Conservation (phyloP, 495 filamentous ascomycete species). For the Aspergillus affinis region DNA sequence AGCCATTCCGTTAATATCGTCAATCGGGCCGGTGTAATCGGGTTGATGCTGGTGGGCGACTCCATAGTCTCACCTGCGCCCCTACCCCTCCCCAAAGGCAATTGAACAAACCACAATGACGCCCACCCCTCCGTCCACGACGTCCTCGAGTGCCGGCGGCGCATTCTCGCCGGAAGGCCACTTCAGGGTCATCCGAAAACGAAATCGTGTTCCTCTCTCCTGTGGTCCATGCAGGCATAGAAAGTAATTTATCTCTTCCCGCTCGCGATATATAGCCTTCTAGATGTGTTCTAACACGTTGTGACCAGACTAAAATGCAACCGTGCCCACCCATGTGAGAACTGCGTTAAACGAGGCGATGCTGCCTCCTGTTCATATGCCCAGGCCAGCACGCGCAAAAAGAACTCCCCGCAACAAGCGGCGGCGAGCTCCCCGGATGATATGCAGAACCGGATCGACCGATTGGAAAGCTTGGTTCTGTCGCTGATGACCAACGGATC, state of each 20-base stretch:
- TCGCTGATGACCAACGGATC: constrained; percentile 92
- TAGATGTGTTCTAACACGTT: constrained; percentile 33
- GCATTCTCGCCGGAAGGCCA: constrained; percentile 81
- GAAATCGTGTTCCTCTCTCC: constrained; percentile 91
- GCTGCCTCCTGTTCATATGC: constrained; percentile 88
- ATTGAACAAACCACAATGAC: constrained; percentile 54
- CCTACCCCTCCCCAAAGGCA: neutral
- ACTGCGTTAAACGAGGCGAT: constrained; percentile 88
- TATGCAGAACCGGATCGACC: constrained; percentile 99
- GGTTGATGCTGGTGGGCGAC: neutral
- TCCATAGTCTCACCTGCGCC: neutral
- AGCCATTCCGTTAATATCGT: neutral
- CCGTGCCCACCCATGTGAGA: constrained; percentile 87
- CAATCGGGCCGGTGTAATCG: neutral
- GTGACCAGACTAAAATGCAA: constrained; percentile 82
- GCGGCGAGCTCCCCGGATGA: constrained; percentile 75
- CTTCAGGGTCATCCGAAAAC: constrained; percentile 86
- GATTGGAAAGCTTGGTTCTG: constrained; percentile 89
- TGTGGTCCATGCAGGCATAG: constrained; percentile 91
- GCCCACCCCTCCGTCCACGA: constrained; percentile 88
- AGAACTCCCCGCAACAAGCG: constrained; percentile 60
- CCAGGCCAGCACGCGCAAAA: constrained; percentile 71
- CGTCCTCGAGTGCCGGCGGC: constrained; percentile 68
- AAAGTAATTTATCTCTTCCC: constrained; percentile 65
- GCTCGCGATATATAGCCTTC: constrained; percentile 12